phyloP scores from a whole-genome alignment of 2,329 filamentous ascomycete genomes.

The Alternaria longipes region DNA sequence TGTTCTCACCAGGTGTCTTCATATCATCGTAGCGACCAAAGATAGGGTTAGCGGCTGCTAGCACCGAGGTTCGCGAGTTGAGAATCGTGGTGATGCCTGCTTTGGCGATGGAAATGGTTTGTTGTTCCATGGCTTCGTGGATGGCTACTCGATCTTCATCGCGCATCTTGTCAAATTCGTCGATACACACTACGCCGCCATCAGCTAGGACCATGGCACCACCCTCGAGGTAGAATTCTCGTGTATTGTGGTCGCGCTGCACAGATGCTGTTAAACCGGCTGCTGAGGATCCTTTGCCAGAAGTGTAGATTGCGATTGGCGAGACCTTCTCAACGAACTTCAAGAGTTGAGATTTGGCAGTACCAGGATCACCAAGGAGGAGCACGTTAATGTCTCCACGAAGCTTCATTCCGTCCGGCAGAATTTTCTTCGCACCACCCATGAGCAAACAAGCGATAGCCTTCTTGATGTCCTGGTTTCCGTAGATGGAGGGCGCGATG shows the following conservation, averaged over 20 bases:
- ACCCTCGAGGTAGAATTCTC: constrained; percentile 97
- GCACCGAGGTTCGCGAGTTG: constrained; percentile 92
- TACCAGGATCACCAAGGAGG: constrained; percentile 95
- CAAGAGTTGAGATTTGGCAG: constrained; percentile 93
- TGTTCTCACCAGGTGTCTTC: constrained; percentile 97
- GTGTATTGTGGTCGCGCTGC: constrained; percentile 87
- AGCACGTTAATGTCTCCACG: constrained; percentile 98
- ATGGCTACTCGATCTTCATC: constrained; percentile 98
- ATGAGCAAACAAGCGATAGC: constrained; percentile 92
- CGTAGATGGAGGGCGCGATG: constrained; percentile 97
- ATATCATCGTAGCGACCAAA: constrained; percentile 98
- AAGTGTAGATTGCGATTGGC: constrained; percentile 98
- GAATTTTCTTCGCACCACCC: constrained; percentile 95
- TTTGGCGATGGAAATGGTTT: constrained; percentile 98
- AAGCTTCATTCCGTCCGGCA: constrained; percentile 96
- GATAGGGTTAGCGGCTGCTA: constrained; percentile 95
- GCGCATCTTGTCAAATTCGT: constrained; percentile 99
- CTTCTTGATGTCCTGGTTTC: constrained; percentile 96
- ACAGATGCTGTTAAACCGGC: constrained; percentile 98
- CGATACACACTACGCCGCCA: constrained; percentile 96
- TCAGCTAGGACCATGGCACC: constrained; percentile 98
- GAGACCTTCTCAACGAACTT: constrained; percentile 98
- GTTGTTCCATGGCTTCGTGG: constrained; percentile 99
- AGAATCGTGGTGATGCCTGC: constrained; percentile 98
- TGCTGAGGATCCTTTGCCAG: constrained; percentile 95